These are phyloP conservation scores for Pseudogymnoascus sp. DNA, from an alignment of 2,329 filamentous ascomycete species.

Conservation along the genomic window DNA sequence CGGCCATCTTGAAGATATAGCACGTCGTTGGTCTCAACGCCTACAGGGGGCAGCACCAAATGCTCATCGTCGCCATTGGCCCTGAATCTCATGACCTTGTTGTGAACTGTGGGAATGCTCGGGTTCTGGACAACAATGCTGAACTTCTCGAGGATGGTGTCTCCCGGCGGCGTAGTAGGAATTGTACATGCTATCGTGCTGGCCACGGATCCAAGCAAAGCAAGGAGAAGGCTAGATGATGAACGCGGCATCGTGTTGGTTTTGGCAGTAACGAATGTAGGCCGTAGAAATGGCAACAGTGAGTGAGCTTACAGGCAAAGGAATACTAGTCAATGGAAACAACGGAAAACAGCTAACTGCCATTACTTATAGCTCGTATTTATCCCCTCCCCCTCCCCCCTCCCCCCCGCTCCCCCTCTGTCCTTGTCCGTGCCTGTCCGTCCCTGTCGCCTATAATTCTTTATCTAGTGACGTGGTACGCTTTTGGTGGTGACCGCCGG, in stretches of 20 bases:
- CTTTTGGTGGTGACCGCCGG: background rate
- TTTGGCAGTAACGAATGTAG: background rate
- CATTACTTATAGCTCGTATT: slow-evolving; percentile 4
- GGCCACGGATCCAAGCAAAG: slow-evolving; percentile 18
- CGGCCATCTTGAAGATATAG: slow-evolving; percentile 31
- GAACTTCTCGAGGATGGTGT: slow-evolving; percentile 29
- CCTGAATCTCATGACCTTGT: slow-evolving; percentile 32
- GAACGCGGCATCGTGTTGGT: background rate
- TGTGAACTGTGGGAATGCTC: slow-evolving; percentile 30
- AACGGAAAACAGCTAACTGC: background rate
- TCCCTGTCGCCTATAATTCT: background rate
- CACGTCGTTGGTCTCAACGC: slow-evolving; percentile 30
- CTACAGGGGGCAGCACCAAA: slow-evolving; percentile 32
- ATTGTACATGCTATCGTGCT: slow-evolving; percentile 25
- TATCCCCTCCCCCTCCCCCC: background rate
- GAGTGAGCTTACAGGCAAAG: background rate
- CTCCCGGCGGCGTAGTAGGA: slow-evolving; percentile 24
- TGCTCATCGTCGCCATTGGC: slow-evolving; percentile 34
- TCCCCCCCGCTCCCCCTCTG: background rate
- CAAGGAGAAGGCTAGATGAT: slow-evolving; percentile 6
- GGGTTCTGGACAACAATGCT: slow-evolving; percentile 32
- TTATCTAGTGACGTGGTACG: background rate
- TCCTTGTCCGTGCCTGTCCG: background rate
- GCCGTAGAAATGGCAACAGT: background rate
- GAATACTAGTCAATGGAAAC: background rate